Conservation (phyloP, 257 asterid genomes). For the Henckelia pumila region DNA sequence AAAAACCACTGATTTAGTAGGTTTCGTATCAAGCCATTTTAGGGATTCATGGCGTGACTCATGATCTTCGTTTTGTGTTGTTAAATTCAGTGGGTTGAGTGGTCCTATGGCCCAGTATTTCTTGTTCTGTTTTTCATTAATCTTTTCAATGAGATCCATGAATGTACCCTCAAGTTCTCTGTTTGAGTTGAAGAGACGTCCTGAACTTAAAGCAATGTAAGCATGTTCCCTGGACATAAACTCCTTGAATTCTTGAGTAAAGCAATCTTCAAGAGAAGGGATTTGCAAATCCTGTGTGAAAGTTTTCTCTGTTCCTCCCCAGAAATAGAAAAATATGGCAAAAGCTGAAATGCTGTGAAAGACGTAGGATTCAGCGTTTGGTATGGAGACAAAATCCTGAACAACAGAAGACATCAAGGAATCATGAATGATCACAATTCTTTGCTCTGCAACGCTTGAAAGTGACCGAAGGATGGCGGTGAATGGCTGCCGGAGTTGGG, state of each 20-base stretch:
- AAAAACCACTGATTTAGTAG: slow-evolving; percentile 27
- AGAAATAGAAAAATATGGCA: slow-evolving; percentile 27
- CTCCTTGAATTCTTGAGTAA: slow-evolving; percentile 37
- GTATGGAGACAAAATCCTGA: slow-evolving; percentile 32
- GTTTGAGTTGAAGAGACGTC: slow-evolving; percentile 43
- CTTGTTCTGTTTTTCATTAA: slow-evolving; percentile 15
- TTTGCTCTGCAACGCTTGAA: background rate
- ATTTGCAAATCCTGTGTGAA: slow-evolving; percentile 16
- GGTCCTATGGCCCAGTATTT: slow-evolving; percentile 61
- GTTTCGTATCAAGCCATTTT: slow-evolving; percentile 34
- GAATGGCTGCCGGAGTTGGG: slow-evolving; percentile 45
- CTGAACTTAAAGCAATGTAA: slow-evolving; percentile 22
- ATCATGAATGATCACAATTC: slow-evolving; percentile 54
- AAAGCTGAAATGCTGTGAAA: slow-evolving; percentile 52
- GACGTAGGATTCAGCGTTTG: slow-evolving; percentile 43
- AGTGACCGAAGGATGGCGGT: slow-evolving; percentile 30
- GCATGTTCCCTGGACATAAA: slow-evolving; percentile 17
- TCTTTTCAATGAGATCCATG: slow-evolving; percentile 28
- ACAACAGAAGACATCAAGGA: slow-evolving; percentile 47
- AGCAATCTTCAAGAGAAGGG: slow-evolving; percentile 41
- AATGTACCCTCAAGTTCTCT: slow-evolving; percentile 42
- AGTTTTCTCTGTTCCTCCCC: slow-evolving; percentile 35
- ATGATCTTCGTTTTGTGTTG: background rate
- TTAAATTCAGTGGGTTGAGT: slow-evolving; percentile 36
- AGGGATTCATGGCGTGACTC: slow-evolving; percentile 20